Conservation (phyloP, 139 green algal species). For the Closterium sp. region DNA sequence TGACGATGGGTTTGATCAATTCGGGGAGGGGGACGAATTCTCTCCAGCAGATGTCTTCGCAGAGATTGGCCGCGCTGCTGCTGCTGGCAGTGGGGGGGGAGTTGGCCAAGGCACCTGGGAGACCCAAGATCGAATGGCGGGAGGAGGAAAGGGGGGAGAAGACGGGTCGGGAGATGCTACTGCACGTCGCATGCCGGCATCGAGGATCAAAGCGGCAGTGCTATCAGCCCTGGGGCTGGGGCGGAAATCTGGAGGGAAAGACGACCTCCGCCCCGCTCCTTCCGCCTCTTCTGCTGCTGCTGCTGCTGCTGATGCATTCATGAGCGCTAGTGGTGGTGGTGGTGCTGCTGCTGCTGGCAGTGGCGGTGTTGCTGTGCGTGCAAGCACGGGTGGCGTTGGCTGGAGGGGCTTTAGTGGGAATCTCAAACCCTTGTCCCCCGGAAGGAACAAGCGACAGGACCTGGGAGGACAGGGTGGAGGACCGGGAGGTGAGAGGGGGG, state of each 20-base stretch:
- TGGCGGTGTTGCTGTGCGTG: neutral
- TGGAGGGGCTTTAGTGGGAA: neutral
- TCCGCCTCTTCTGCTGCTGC: neutral
- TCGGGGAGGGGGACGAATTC: neutral
- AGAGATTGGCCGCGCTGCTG: neutral
- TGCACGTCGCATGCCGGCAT: neutral
- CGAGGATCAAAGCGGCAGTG: neutral
- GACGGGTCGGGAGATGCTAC: neutral
- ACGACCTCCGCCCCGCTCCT: neutral
- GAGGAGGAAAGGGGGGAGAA: neutral
- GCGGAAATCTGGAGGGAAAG: neutral
- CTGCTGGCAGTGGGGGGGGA: neutral
- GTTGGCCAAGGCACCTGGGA: neutral
- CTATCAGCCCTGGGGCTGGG: neutral
- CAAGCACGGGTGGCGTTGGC: neutral
- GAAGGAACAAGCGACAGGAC: neutral
- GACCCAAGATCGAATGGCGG: neutral
- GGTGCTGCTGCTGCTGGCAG: neutral
- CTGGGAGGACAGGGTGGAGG: neutral
- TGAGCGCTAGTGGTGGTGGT: neutral
- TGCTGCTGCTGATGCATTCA: neutral
- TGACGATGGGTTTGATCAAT: neutral
- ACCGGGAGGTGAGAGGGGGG: neutral
- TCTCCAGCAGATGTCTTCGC: neutral
- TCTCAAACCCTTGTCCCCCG: neutral